These are phyloP conservation scores for Beauveria sp. DNA, from an alignment of 2,329 filamentous ascomycete species.

Conservation along the genomic window DNA sequence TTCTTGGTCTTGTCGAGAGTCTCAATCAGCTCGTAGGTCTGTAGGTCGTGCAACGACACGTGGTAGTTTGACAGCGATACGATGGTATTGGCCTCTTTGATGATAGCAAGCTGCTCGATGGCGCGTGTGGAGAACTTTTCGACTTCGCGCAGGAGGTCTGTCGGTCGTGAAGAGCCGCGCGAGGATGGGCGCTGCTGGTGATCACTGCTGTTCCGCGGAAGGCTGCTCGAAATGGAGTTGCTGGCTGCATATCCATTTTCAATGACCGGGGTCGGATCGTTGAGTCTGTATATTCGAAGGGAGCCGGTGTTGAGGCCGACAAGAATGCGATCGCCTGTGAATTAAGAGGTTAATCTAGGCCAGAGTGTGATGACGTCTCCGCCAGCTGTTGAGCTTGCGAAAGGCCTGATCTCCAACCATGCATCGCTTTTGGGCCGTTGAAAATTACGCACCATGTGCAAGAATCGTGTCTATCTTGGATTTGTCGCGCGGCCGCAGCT, in stretches of 20 bases:
- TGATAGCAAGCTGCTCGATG: conserved; percentile 88
- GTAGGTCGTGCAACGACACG: conserved; percentile 82
- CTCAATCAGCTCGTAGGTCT: conserved; percentile 76
- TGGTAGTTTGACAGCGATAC: conserved; percentile 86
- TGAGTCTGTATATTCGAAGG: conserved; percentile 85
- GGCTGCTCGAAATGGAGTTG: conserved; percentile 19
- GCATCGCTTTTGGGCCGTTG: neutral
- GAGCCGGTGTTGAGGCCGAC: conserved; percentile 87
- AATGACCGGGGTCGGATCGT: conserved; percentile 45
- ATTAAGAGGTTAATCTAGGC: conserved; percentile 4
- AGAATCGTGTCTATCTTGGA: conserved; percentile 95
- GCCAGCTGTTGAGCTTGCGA: neutral
- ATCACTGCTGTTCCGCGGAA: conserved; percentile 20
- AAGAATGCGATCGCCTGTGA: conserved; percentile 73
- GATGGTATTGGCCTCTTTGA: conserved; percentile 89
- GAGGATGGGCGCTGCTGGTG: conserved; percentile 20
- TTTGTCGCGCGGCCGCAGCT: conserved; percentile 93
- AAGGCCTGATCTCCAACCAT: neutral
- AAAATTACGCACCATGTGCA: conserved; percentile 60
- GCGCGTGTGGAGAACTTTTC: conserved; percentile 89
- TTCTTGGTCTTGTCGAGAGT: conserved; percentile 76
- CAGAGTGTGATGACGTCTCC: neutral
- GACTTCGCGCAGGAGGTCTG: conserved; percentile 81
- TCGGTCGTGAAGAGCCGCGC: conserved; percentile 43
- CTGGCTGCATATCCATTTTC: conserved; percentile 23